These are phyloP conservation scores for Lagenaria siceraria DNA, from an alignment of 306 rosid species.

Conservation along the genomic window DNA sequence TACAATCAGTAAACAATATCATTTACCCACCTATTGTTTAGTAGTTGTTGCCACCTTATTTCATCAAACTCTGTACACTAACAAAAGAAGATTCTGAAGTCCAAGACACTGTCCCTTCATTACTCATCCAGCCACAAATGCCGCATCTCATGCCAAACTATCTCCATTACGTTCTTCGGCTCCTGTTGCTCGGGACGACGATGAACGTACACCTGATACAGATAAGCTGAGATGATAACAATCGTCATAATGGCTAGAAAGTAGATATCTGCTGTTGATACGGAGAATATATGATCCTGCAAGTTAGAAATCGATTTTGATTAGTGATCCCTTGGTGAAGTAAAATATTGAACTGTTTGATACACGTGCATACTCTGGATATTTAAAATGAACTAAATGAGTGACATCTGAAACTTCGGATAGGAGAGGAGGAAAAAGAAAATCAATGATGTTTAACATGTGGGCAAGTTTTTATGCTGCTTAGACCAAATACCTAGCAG, in stretches of 20 bases:
- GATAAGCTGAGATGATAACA: conserved; percentile 18
- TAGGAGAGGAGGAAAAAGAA: not conserved
- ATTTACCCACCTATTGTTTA: not conserved
- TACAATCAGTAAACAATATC: not conserved
- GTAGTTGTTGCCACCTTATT: not conserved
- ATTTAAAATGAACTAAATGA: not conserved
- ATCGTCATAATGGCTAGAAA: conserved; percentile 30
- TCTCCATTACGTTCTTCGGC: conserved; percentile 6
- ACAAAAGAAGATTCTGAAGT: not conserved
- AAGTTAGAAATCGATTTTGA: not conserved
- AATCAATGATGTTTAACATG: not conserved
- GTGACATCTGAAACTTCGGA: not conserved
- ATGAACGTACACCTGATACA: conserved; percentile 5
- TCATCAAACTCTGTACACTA: not conserved
- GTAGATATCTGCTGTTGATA: conserved; percentile 21
- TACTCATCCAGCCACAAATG: conserved; percentile 42
- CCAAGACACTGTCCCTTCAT: not conserved
- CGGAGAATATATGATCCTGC: conserved; percentile 30
- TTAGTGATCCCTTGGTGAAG: not conserved
- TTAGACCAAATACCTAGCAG: not conserved
- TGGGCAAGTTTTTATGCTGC: not conserved
- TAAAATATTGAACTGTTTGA: not conserved
- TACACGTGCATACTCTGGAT: not conserved
- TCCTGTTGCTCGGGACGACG: conserved; percentile 1
- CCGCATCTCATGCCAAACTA: conserved; percentile 56